phyloP scores from a whole-genome alignment of 2,329 filamentous ascomycete species.

The Lomentospora prolificans region DNA sequence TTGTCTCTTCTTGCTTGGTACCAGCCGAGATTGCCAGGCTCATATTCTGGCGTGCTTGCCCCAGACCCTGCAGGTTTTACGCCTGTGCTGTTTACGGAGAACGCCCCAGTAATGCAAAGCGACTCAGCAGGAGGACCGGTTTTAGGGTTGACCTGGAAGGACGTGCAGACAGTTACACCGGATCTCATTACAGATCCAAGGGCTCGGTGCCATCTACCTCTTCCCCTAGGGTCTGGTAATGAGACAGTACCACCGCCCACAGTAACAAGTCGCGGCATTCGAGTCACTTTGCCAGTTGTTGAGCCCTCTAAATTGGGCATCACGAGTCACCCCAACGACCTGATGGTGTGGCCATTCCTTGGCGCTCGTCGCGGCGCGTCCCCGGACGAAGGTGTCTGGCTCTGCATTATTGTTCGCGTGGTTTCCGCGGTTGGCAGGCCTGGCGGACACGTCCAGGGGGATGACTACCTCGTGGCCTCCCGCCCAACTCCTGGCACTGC shows the following conservation, averaged over 20 bases:
- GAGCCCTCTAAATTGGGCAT: neutral
- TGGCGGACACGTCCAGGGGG: neutral
- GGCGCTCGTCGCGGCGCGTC: neutral
- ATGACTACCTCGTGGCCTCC: neutral
- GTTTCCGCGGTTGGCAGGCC: neutral
- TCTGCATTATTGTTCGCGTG: neutral
- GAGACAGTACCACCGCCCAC: neutral
- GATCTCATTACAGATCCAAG: neutral
- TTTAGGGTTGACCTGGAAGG: constrained; percentile 2
- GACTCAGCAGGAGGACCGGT: neutral
- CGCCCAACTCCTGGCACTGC: neutral
- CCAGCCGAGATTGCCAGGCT: neutral
- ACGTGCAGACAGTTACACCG: neutral
- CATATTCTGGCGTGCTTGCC: constrained; percentile 1
- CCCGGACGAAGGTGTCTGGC: neutral
- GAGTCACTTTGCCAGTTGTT: neutral
- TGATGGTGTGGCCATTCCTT: neutral
- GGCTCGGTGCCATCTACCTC: neutral
- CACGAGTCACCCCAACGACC: neutral
- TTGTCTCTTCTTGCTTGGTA: constrained; percentile 22
- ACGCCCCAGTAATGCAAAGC: neutral
- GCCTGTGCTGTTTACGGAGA: neutral
- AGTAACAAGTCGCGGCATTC: neutral
- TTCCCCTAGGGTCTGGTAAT: neutral
- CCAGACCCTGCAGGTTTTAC: constrained; percentile 2